phyloP scores from a whole-genome alignment of 2,329 filamentous ascomycete species.

The Exophiala mesophila region DNA sequence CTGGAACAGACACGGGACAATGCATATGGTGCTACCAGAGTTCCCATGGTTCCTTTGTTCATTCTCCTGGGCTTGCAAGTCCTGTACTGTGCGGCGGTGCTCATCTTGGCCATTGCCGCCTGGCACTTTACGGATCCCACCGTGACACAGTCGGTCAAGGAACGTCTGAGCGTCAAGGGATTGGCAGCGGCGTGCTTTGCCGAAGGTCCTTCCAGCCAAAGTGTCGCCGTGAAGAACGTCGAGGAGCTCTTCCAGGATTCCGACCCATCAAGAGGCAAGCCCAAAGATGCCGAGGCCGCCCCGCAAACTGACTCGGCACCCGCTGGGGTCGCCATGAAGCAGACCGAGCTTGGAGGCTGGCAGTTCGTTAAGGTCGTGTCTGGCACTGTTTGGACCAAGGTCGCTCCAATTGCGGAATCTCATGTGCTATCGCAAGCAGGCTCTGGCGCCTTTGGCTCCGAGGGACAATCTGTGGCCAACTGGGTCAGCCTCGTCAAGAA shows the following conservation, averaged over 20 bases:
- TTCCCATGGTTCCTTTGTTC: constrained; percentile 18
- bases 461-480: background rate
- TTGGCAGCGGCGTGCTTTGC: constrained; percentile 10
- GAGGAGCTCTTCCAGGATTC: constrained; percentile 5
- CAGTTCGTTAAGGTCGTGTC: constrained; percentile 2
- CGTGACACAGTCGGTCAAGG: constrained; percentile 20
- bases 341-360: constrained; percentile 1
- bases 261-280: background rate
- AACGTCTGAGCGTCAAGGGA: constrained; percentile 22
- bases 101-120: constrained; percentile 17
- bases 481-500: constrained; percentile 1
- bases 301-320: background rate
- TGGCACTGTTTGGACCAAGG: background rate
- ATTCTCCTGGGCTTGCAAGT: constrained; percentile 21
- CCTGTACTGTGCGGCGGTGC: constrained; percentile 18
- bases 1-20: constrained; percentile 15
- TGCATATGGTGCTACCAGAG: constrained; percentile 17
- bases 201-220: background rate
- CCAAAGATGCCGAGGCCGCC: constrained; percentile 1
- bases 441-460: background rate
- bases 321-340: constrained; percentile 3
- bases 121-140: constrained; percentile 12
- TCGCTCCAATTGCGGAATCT: background rate
- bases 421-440: background rate
- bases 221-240: constrained; percentile 2